Conservation (phyloP, 192 early-diverging fungal species). For the Rhizophagus clarus region DNA sequence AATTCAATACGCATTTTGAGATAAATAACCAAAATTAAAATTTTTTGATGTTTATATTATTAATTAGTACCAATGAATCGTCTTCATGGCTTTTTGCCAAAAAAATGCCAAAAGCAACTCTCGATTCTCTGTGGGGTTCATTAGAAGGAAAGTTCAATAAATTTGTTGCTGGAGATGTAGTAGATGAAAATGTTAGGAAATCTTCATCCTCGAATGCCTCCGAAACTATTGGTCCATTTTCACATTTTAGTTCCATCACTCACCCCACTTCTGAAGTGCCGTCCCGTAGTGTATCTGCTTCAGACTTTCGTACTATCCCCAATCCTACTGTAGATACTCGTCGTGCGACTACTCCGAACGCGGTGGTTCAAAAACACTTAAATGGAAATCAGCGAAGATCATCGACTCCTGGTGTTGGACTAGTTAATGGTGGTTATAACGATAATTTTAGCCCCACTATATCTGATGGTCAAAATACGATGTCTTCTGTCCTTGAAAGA, state of each 20-base stretch:
- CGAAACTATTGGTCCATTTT: slow-evolving; percentile 29
- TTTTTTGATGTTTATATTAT: slow-evolving; percentile 23
- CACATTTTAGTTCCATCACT: slow-evolving; percentile 23
- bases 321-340: slow-evolving; percentile 8
- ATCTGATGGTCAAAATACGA: slow-evolving; percentile 13
- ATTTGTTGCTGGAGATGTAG: slow-evolving; percentile 58
- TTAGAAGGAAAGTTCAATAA: slow-evolving; percentile 61
- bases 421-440: not conserved
- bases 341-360: slow-evolving; percentile 35
- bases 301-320: slow-evolving; percentile 24
- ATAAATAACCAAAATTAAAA: no score
- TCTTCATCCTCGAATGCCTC: not conserved
- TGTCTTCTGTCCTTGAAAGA: slow-evolving; percentile 27
- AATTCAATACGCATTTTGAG: not conserved
- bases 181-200: slow-evolving; percentile 39
- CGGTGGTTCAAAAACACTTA: slow-evolving; percentile 16
- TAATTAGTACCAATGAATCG: slow-evolving; percentile 27
- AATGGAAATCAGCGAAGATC: slow-evolving; percentile 16
- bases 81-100: slow-evolving; percentile 40
- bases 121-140: slow-evolving; percentile 60
- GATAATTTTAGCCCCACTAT: slow-evolving; percentile 25
- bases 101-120: slow-evolving; percentile 56
- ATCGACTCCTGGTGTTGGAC: slow-evolving; percentile 25
- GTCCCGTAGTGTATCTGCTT: slow-evolving; percentile 34
- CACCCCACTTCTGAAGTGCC: slow-evolving; percentile 24